Evolutionary conservation across 495 filamentous ascomycete genomes (phyloP), one percentile per base, ranked within the genome.

Genomic region (Penicillium mononematosum): DNA sequence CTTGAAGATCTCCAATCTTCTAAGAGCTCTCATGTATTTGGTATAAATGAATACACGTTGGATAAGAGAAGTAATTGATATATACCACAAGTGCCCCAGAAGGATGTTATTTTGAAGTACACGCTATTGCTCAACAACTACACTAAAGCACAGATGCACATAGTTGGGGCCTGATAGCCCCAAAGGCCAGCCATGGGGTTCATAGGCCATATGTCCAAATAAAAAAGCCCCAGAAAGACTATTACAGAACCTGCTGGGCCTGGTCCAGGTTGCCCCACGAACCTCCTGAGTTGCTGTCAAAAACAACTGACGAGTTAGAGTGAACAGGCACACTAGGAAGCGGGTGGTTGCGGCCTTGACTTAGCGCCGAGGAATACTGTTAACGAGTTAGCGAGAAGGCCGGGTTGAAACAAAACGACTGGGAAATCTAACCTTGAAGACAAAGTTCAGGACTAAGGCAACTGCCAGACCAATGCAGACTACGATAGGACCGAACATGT

Each of bases 371-470:
- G n/a, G 58, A 58, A 50, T 75, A 77, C 71, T 75, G 44, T 54
- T 31, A 22, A 5, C 1, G 12, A 24, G 52, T 66, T 60, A 70
- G 71, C 47, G 10, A 54, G n/a, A 31, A 55, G 16, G 22, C 9
- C 5, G 17, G 11, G 48, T 22, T 20, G 45, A 12, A 20, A 10
- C 6, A 44, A 27, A 29, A 32, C 7, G 11, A 17, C 48, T 19
- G 11, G 31, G 14, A 27, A 34, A 34, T 56, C 70, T 24, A 60
- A 79, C 75, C 75, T 93, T 90, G 69, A 98, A 91, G 16, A 78
- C 82, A 78, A 98, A 96, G 74, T 98, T 98, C 64, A 96, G 67
- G 45, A 88, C 78, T 60, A 98, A 72, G 49, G 91, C 91, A 42
- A 89, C 67, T 38, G 88, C 83, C 63, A 98, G 68, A 22, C 92